These are phyloP conservation scores for Apophysomyces variabilis DNA, from an alignment of 371 early-diverging fungal species.

Conservation along the genomic window DNA sequence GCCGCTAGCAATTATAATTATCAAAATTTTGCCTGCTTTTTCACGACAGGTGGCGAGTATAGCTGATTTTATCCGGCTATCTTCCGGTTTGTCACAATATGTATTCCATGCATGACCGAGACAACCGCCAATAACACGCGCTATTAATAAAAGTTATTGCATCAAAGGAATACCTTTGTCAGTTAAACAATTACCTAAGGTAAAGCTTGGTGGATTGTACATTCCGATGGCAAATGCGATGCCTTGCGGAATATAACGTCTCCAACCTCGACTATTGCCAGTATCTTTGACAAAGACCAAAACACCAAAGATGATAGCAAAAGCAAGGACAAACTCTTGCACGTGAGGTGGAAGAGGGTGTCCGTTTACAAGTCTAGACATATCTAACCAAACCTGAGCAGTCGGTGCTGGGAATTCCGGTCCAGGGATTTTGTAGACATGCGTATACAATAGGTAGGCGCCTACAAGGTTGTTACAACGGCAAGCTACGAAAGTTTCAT, in stretches of 20 bases:
- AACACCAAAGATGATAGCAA: slow-evolving; percentile 61
- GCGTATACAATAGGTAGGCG: slow-evolving; percentile 74
- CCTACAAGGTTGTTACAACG: slow-evolving; percentile 15
- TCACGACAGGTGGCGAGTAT: slow-evolving; percentile 24
- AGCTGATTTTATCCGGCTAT: slow-evolving; percentile 15
- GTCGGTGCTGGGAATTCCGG: slow-evolving; percentile 78
- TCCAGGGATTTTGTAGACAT: slow-evolving; percentile 75
- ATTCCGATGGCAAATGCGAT: slow-evolving; percentile 88
- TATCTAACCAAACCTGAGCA: slow-evolving; percentile 82
- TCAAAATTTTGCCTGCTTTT: slow-evolving; percentile 58
- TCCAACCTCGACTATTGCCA: slow-evolving; percentile 27
- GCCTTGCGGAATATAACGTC: slow-evolving; percentile 67
- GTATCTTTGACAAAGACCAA: slow-evolving; percentile 59
- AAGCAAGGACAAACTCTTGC: slow-evolving; percentile 59
- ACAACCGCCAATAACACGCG: slow-evolving; percentile 74
- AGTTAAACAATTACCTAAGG: slow-evolving; percentile 19
- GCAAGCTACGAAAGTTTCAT: slow-evolving; percentile 26
- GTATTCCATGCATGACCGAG: slow-evolving; percentile 52
- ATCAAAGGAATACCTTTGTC: neutral
- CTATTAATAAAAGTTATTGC: slow-evolving; percentile 30
- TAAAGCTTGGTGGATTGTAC: slow-evolving; percentile 84
- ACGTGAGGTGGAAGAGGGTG: slow-evolving; percentile 72
- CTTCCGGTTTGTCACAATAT: slow-evolving; percentile 37
- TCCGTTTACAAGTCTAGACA: slow-evolving; percentile 82
- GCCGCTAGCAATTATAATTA: slow-evolving; percentile 77